These are phyloP conservation scores for Macadamia tetraphylla DNA, from an alignment of 164 flowering plant species.

Conservation along the genomic window DNA sequence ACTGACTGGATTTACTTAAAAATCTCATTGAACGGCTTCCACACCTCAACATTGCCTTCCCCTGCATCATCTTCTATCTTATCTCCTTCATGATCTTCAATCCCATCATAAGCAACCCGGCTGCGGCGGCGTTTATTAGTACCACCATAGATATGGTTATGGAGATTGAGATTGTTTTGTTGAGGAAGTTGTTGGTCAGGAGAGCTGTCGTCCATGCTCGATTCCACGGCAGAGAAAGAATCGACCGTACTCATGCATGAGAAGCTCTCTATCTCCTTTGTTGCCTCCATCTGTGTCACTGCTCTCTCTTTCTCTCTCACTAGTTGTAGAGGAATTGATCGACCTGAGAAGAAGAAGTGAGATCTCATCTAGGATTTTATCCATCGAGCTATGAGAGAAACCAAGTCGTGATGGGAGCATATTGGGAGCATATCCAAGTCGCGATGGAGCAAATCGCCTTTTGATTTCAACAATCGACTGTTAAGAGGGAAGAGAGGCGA, in stretches of 20 bases:
- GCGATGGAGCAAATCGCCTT: too few relatives aligned
- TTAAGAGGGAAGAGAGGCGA: too few relatives aligned
- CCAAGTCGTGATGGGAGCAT: too few relatives aligned
- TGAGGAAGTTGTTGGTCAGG: not conserved
- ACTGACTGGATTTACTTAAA: conserved; percentile 44
- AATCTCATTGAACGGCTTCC: conserved; percentile 37
- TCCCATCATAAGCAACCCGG: not conserved
- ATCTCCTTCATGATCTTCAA: not conserved
- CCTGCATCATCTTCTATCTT: conserved; percentile 13
- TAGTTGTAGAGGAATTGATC: too few relatives aligned
- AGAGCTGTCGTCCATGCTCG: conserved; percentile 23
- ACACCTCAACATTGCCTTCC: conserved; percentile 28
- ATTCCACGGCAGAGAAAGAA: conserved; percentile 17
- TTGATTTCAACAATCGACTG: too few relatives aligned
- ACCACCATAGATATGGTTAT: not conserved
- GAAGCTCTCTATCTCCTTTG: not conserved
- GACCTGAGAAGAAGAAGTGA: too few relatives aligned
- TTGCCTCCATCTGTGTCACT: too few relatives aligned
- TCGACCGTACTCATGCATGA: conserved; percentile 3
- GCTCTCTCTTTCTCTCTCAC: too few relatives aligned
- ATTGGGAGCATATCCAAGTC: too few relatives aligned
- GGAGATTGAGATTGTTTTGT: not conserved
- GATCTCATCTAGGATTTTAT: too few relatives aligned
- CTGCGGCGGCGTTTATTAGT: conserved; percentile 4
- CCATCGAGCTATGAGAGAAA: too few relatives aligned